Conservation (phyloP, 345 rosid genomes). For the Alliaria petiolata region DNA sequence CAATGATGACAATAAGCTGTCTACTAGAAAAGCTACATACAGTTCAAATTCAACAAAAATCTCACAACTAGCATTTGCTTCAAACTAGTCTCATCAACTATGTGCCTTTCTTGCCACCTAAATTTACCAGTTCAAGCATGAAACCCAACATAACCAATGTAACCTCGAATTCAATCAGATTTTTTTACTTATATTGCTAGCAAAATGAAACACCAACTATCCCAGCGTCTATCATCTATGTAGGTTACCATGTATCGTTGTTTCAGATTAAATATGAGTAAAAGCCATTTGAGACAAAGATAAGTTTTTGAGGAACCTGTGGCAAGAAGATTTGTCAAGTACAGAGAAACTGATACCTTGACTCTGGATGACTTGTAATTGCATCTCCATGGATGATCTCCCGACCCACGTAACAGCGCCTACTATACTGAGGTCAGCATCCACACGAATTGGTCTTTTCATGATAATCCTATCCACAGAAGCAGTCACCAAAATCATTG, state of each 20-base stretch:
- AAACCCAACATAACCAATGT: background rate
- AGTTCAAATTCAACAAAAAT: background rate
- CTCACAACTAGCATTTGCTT: background rate
- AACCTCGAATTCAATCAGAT: background rate
- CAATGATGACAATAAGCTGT: background rate
- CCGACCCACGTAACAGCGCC: conserved; percentile 95
- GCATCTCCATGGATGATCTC: conserved; percentile 85
- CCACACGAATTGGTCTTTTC: conserved; percentile 59
- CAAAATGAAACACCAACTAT: background rate
- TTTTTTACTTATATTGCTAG: background rate
- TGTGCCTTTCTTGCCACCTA: background rate
- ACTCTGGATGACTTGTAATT: conserved; percentile 62
- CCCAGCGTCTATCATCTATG: background rate
- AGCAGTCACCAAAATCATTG: conserved; percentile 80
- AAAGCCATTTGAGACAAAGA: background rate
- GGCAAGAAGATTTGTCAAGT: background rate
- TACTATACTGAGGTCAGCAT: conserved; percentile 49
- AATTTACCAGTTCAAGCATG: conserved; percentile 1
- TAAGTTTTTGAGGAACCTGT: background rate
- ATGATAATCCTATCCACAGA: conserved; percentile 78
- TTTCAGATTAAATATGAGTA: background rate
- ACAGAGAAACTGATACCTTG: conserved; percentile 39
- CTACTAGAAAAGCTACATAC: background rate
- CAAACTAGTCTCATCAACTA: background rate
- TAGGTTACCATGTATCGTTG: background rate